Evolutionary conservation across 768 basidiomycete genomes (phyloP).

Genomic region (Rhodotorula sphaerocarpa): DNA sequence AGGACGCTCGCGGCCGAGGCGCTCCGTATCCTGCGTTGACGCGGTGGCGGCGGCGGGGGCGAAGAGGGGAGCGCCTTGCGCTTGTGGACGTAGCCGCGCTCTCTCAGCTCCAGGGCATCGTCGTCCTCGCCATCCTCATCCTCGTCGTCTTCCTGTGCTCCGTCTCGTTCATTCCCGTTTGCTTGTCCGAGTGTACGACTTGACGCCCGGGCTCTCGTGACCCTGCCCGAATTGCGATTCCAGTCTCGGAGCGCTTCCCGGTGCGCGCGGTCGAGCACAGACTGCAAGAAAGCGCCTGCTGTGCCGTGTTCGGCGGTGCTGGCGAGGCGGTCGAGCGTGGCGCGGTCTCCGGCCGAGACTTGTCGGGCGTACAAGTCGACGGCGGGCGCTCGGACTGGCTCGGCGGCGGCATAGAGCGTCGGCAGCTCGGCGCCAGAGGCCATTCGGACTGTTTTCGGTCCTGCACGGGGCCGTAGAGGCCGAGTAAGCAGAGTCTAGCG

Average conservation of each 20-base stretch:
- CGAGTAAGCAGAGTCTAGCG: too few relatives aligned
- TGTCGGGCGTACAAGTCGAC: not conserved
- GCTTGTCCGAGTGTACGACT: too few relatives aligned
- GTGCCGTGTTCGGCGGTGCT: not conserved
- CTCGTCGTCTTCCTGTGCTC: not conserved
- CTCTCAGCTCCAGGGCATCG: not conserved
- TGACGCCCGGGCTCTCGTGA: too few relatives aligned
- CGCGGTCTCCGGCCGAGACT: not conserved
- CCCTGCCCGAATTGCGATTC: too few relatives aligned
- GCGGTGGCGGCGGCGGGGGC: not conserved
- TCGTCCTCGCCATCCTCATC: not conserved
- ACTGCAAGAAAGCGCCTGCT: not conserved
- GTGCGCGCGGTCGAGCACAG: not conserved
- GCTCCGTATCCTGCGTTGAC: too few relatives aligned
- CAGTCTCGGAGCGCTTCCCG: not conserved
- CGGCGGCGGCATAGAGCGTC: constrained; percentile 1
- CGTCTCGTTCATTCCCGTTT: not conserved
- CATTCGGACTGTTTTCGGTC: not conserved
- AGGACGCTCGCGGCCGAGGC: not conserved
- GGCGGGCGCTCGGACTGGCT: not conserved
- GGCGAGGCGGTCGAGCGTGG: not conserved
- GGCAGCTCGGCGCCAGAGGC: not conserved
- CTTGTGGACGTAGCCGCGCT: not conserved
- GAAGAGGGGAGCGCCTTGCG: not conserved
- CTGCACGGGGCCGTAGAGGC: too few relatives aligned